These are phyloP conservation scores for Magnusiomyces clavatus DNA, from an alignment of 1,139 yeast genomes.

Conservation along the genomic window DNA sequence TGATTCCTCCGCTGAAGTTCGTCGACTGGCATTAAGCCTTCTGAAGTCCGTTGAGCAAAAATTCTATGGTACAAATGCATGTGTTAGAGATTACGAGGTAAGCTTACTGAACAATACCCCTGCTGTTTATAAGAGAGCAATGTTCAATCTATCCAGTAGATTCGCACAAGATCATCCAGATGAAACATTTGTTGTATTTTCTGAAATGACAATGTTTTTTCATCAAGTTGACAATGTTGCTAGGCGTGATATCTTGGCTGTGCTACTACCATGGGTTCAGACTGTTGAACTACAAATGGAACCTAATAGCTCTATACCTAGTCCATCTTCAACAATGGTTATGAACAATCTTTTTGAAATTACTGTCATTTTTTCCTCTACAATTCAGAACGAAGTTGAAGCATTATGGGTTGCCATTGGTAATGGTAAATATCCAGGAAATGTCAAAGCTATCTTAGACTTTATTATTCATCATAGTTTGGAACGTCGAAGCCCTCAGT, in stretches of 20 bases:
- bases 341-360: slow-evolving; percentile 76
- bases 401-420: slow-evolving; percentile 94
- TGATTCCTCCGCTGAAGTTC: slow-evolving; percentile 49
- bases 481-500: slow-evolving; percentile 59
- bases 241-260: slow-evolving; percentile 70
- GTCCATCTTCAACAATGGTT: slow-evolving; percentile 50
- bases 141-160: slow-evolving; percentile 58
- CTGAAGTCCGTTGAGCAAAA: slow-evolving; percentile 49
- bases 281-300: slow-evolving; percentile 55
- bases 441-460: slow-evolving; percentile 64
- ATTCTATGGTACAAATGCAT: slow-evolving; percentile 38
- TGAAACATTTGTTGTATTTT: slow-evolving; percentile 53
- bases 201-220: slow-evolving; percentile 66
- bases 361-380: slow-evolving; percentile 66
- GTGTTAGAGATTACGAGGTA: slow-evolving; percentile 47
- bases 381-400: slow-evolving; percentile 78
- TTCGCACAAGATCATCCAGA: slow-evolving; percentile 53
- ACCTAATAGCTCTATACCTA: slow-evolving; percentile 35
- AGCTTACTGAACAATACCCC: slow-evolving; percentile 58
- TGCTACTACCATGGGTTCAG: slow-evolving; percentile 86
- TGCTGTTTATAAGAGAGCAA: slow-evolving; percentile 70
- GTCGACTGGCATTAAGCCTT: slow-evolving; percentile 55
- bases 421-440: slow-evolving; percentile 53
- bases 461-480: slow-evolving; percentile 64
- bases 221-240: slow-evolving; percentile 51